A percentile compares a stretch with the other conserved stretches of the same genome.
phyloP scores from a whole-genome alignment of 495 filamentous ascomycete genomes.

The Pyronema omphalodes region DNA sequence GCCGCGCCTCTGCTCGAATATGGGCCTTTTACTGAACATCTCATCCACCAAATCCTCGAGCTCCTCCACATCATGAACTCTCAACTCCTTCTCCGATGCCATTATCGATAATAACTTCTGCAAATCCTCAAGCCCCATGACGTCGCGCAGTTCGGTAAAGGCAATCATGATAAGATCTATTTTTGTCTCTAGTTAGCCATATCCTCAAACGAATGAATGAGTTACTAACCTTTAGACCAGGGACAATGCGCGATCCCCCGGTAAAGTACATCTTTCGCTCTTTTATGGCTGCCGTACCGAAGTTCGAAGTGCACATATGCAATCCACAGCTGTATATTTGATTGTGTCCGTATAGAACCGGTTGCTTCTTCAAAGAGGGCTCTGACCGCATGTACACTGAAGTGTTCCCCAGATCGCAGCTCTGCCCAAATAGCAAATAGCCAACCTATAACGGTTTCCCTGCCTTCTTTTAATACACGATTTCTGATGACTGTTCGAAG shows the following conservation, averaged over 20 bases:
- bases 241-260: conserved; percentile 53
- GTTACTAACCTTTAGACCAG: conserved; percentile 50
- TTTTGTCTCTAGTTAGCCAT: neutral
- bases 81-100: conserved; percentile 21
- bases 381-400: conserved; percentile 42
- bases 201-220: neutral
- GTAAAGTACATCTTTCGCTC: conserved; percentile 45
- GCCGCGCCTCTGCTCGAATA: neutral
- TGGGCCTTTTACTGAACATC: neutral
- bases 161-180: conserved; percentile 19
- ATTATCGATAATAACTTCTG: conserved; percentile 18
- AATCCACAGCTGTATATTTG: conserved; percentile 42
- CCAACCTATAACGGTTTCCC: conserved; percentile 36
- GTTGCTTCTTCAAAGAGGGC: conserved; percentile 57
- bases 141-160: conserved; percentile 9
- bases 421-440: conserved; percentile 51
- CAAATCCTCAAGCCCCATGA: conserved; percentile 14
- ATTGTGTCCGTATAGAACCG: conserved; percentile 23
- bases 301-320: conserved; percentile 36
- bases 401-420: conserved; percentile 29
- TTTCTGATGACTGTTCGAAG: conserved; percentile 41
- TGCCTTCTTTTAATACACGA: conserved; percentile 26
- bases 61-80: conserved; percentile 20
- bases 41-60: conserved; percentile 16
- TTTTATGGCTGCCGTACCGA: conserved; percentile 24